These are phyloP conservation scores for California macrophylla DNA, from an alignment of 441 rosid species.

Conservation along the genomic window DNA sequence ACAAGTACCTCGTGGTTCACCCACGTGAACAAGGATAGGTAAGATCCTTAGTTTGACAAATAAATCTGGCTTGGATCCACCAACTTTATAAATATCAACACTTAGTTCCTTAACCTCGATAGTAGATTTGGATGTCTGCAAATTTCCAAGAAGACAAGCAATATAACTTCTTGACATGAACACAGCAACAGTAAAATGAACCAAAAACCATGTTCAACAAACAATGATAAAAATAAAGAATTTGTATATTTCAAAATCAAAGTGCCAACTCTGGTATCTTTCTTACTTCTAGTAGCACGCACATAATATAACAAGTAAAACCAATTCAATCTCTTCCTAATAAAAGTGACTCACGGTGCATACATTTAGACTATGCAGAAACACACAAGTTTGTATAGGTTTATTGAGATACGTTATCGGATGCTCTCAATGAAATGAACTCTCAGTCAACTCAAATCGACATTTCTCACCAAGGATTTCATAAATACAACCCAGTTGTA, in stretches of 20 bases:
- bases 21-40: constrained; percentile 56
- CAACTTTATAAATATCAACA: constrained; percentile 72
- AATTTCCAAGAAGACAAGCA: constrained; percentile 22
- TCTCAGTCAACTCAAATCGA: not conserved
- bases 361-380: not conserved
- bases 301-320: not conserved
- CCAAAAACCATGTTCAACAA: not conserved
- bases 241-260: not conserved
- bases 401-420: not conserved
- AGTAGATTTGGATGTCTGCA: constrained; percentile 63
- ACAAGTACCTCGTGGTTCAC: constrained; percentile 22
- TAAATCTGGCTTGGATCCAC: constrained; percentile 59
- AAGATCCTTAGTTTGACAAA: constrained; percentile 59
- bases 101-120: constrained; percentile 67
- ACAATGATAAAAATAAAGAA: not conserved
- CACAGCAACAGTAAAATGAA: not conserved
- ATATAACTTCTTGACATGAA: not conserved
- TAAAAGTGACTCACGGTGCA: not conserved
- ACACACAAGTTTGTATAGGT: not conserved
- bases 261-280: not conserved
- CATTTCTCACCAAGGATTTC: not conserved
- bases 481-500: not conserved
- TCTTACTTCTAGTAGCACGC: not conserved
- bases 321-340: not conserved
- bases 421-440: not conserved